Percentiles rank a stretch among this genome's conserved stretches.
Conservation (phyloP, 345 rosid genomes). For the Alliaria petiolata region DNA sequence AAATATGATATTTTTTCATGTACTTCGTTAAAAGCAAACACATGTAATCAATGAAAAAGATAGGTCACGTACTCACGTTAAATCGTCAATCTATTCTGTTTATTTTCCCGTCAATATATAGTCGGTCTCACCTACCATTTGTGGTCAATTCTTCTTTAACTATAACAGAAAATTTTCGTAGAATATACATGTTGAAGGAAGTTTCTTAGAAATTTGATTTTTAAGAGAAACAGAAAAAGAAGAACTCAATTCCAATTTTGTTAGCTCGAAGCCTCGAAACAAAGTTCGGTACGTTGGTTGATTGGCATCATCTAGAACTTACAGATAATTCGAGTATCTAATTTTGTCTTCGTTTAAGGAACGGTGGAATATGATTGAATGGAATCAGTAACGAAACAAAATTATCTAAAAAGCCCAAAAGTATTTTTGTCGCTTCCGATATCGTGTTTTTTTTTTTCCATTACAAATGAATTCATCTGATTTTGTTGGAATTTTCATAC, state of each 20-base stretch:
- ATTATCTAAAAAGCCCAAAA: not conserved
- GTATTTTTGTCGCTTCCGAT: not conserved
- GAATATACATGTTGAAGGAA: conserved; percentile 14
- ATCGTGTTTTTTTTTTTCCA: too few relatives aligned
- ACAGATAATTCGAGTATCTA: not conserved
- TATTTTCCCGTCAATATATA: not conserved
- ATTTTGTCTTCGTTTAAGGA: not conserved
- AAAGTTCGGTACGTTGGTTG: conserved; percentile 4
- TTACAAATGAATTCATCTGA: too few relatives aligned
- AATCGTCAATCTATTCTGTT: too few relatives aligned
- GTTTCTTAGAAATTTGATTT: conserved; percentile 2
- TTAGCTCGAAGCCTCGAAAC: not conserved
- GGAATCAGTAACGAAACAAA: not conserved
- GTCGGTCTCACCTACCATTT: conserved; percentile 8
- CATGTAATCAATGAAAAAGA: conserved; percentile 6
- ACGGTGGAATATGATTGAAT: conserved; percentile 1
- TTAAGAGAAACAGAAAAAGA: not conserved
- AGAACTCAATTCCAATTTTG: conserved; percentile 24
- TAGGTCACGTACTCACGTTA: not conserved
- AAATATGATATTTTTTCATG: not conserved
- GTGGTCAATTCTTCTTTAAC: conserved; percentile 3
- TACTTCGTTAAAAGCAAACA: not conserved
- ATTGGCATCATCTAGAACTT: conserved; percentile 7
- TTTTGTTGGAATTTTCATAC: too few relatives aligned
- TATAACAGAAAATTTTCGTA: conserved; percentile 1